Base-by-base conservation (phyloP, 768 basidiomycete genomes). In the Collybia sordida region DNA sequence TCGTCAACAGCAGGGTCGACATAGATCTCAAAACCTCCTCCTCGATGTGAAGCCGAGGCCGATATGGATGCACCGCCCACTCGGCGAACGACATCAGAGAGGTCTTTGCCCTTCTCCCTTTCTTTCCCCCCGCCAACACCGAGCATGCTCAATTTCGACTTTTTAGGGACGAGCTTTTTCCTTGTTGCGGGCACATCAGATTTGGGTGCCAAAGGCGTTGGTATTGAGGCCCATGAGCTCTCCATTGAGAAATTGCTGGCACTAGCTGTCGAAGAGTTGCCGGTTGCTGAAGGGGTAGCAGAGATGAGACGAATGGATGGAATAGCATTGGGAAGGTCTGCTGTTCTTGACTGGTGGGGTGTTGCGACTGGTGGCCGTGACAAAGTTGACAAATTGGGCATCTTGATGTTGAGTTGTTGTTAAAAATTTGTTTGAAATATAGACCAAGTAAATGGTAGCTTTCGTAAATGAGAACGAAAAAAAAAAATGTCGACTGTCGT, bases 271-370 rank as follows among this genome's bases (percentile, higher is more conserved):
- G 73, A 67, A 18, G 73, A 66, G 35, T 68, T 54, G 11, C 78
- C 79, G 3, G 72, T 55, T 5, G 80, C 75, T 11, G 79, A 81
- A 3, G 87, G 88, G 0, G 81, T 87, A 0, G 88, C 85, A 14
- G 82, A 74, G 55, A 82, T 81, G 59, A 90, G 79, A 38, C 85
- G 78, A 50, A 90, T 90, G 46, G 86, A 83, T 19, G 88, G 85
- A 48, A 75, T 65, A 14, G 31, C 31, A 3, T 31, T 31, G 9
- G 31, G 31, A 45, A 63, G 51, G 64, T 63, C 66, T 60, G 66
- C 64, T 50, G 56, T 55, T 23, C 66, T 43, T 57, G 62, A 60
- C 39, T 39, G 45, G 27, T 49, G 40, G 6, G 57, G 40, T 15
- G 59, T 48, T 6, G 69, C 62, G 23, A 64, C 64, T 45, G 70